These are phyloP conservation scores for Yarrowia osloensis DNA, from an alignment of 805 yeast species.

Conservation along the genomic window DNA sequence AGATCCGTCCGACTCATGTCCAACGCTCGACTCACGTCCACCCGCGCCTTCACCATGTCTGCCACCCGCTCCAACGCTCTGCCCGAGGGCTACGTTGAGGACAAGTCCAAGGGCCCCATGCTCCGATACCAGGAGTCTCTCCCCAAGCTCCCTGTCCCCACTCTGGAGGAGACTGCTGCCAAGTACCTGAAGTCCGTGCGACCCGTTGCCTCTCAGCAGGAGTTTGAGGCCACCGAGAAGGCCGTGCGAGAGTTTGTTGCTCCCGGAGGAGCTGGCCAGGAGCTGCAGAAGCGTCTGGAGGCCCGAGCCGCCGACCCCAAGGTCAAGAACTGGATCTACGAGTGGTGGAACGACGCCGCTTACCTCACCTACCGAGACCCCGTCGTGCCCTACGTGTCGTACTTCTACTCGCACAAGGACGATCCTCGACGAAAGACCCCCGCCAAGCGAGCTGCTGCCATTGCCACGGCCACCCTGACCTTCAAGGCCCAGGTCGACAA, in stretches of 20 bases:
- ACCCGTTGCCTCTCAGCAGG: constrained; percentile 59
- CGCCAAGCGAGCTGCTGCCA: constrained; percentile 67
- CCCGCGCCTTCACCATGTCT: constrained; percentile 28
- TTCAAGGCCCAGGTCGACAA: constrained; percentile 67
- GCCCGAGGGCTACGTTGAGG: constrained; percentile 45
- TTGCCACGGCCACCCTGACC: constrained; percentile 64
- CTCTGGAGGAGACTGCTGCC: constrained; percentile 65
- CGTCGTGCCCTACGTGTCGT: constrained; percentile 90
- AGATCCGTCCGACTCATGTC: constrained; percentile 30
- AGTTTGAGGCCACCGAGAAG: constrained; percentile 54
- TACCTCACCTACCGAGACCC: constrained; percentile 91
- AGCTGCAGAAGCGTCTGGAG: constrained; percentile 65
- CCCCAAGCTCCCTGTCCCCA: constrained; percentile 87
- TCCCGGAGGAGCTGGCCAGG: constrained; percentile 64
- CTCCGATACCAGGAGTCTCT: constrained; percentile 70
- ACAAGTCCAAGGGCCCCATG: constrained; percentile 60
- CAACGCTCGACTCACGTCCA: constrained; percentile 30
- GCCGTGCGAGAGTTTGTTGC: constrained; percentile 66
- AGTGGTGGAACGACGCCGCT: constrained; percentile 93
- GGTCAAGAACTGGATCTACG: constrained; percentile 83
- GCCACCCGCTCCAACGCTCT: constrained; percentile 28
- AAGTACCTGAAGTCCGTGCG: constrained; percentile 71
- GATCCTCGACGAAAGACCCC: constrained; percentile 45
- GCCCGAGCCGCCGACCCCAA: constrained; percentile 56
- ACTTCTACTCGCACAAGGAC: constrained; percentile 83